Evolutionary conservation across 1,284 basidiomycete genomes (phyloP), one percentile per base, ranked within the genome.

Genomic region (Tetrapyrgos nigripes): DNA sequence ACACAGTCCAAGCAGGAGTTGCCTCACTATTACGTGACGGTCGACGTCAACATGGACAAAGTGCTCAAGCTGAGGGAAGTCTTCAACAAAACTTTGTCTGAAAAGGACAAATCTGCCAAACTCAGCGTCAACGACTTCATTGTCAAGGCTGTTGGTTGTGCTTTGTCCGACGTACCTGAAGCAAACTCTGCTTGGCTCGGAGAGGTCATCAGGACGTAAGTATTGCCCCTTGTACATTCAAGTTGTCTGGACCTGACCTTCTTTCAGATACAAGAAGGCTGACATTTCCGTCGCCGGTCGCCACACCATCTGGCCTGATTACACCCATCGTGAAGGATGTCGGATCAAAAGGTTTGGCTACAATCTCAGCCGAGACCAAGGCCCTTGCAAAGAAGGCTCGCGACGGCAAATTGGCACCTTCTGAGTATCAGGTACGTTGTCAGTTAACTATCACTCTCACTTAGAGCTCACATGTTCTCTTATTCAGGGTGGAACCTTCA

Each of bases 71-170:
- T 99, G 62, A 86, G 97, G 59, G 89, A 96, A 76, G 90, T 98
- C 62, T 99, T 99, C 83, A 99, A 99, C 85, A 91, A 91, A 73
- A 84, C 90, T 35, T 76, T 94, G 47, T 86, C 85, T 45, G 95
- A 96, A 71, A 91, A 92, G 77, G 90, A 93, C 73, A 91, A 91
- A 69, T 81, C 84, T 61, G 87, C 88, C 52, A 99, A 99, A 83
- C 86, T 99, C 61, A 96, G 93, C 64, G 94, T 99, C 59, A 98
- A 98, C 75, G 97, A 99, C 80, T 99, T 99, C 73, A 88, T 99
- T 69, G 88, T 98, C 74, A 99, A 99, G 81, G 97, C 95, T 5
- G 88, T 92, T 46, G 88, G 91, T 9, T 91, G 95, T 65, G 97
- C 97, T 3, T 84, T 98, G 57, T 83, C 85, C 55, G 96, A 99